Evolutionary conservation across 108 stramenopile species (phyloP).

Genomic region (Nitzschia sp.): DNA sequence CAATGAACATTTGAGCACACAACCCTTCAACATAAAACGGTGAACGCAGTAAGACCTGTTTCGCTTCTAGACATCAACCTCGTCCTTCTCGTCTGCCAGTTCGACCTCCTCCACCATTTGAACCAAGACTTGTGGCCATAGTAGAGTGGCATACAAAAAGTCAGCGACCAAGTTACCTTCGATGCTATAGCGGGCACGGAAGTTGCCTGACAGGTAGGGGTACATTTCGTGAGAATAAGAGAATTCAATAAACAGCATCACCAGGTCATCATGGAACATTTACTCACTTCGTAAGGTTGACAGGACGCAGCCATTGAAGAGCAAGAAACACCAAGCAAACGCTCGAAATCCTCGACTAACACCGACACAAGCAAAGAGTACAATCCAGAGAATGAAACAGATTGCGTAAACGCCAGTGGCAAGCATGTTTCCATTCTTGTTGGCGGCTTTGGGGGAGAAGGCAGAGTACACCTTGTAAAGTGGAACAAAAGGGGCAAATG

Average conservation of each 20-base stretch:
- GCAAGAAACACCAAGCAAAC: constrained; percentile 21
- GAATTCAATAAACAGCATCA: no score
- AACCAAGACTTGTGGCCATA: constrained; percentile 36
- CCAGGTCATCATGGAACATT: not conserved
- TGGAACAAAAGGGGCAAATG: constrained; percentile 39
- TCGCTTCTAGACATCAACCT: constrained; percentile 4
- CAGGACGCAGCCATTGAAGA: constrained; percentile 20
- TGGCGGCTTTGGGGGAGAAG: constrained; percentile 6
- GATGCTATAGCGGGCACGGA: constrained; percentile 14
- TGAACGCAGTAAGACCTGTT: no score
- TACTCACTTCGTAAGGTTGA: constrained; percentile 9
- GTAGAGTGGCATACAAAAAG: constrained; percentile 14
- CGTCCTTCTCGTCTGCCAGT: not conserved
- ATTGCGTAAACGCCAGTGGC: constrained; percentile 6
- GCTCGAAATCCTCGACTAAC: constrained; percentile 22
- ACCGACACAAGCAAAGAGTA: constrained; percentile 10
- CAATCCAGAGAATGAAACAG: constrained; percentile 10
- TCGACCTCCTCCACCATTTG: constrained; percentile 26
- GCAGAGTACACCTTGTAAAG: constrained; percentile 28
- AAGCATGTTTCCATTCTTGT: constrained; percentile 13
- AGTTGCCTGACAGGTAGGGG: not conserved
- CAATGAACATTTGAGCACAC: no score
- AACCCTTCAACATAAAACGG: no score
- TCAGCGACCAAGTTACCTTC: constrained; percentile 30
- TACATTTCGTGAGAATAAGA: not conserved